A percentile compares a stretch with the other conserved stretches of the same genome.
Conservation (phyloP, 192 early-diverging fungal species). For the Podila epicladia region DNA sequence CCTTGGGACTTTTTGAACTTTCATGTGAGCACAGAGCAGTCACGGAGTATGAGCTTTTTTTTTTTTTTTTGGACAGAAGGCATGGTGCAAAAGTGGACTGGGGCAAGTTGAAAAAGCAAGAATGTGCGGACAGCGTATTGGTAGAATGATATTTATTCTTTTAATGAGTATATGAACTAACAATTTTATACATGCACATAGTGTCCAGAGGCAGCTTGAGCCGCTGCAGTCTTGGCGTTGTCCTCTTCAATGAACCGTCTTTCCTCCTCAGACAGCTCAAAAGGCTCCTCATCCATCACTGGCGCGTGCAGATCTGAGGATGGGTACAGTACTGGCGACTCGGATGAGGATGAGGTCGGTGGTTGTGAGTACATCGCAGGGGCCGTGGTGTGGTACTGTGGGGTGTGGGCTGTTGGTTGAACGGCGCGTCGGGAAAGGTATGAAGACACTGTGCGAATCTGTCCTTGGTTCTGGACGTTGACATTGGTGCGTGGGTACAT, state of each 20-base stretch:
- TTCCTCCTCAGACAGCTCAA: constrained; percentile 50
- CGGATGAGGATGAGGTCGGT: constrained; percentile 6
- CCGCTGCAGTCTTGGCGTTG: constrained; percentile 26
- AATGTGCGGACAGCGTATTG: not conserved
- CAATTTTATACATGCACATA: constrained; percentile 14
- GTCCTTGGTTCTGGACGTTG: constrained; percentile 37
- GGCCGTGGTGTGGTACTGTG: too few relatives aligned
- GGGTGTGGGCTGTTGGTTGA: constrained; percentile 12
- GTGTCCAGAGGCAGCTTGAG: constrained; percentile 11
- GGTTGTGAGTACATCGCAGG: too few relatives aligned
- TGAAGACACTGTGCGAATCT: constrained; percentile 44
- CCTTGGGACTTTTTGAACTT: too few relatives aligned
- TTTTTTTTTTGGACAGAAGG: too few relatives aligned
- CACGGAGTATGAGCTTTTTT: too few relatives aligned
- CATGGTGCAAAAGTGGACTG: too few relatives aligned
- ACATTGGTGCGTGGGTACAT: constrained; percentile 25
- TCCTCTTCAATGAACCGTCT: constrained; percentile 49
- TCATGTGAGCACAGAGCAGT: too few relatives aligned
- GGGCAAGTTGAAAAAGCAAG: too few relatives aligned
- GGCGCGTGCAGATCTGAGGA: constrained; percentile 10
- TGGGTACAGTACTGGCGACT: constrained; percentile 38
- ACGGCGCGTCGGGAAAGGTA: constrained; percentile 28
- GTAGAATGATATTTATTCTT: not conserved
- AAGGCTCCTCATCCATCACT: constrained; percentile 15
- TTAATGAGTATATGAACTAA: not conserved